phyloP scores from a whole-genome alignment of 495 filamentous ascomycete genomes.

The Bacidia gigantensis region DNA sequence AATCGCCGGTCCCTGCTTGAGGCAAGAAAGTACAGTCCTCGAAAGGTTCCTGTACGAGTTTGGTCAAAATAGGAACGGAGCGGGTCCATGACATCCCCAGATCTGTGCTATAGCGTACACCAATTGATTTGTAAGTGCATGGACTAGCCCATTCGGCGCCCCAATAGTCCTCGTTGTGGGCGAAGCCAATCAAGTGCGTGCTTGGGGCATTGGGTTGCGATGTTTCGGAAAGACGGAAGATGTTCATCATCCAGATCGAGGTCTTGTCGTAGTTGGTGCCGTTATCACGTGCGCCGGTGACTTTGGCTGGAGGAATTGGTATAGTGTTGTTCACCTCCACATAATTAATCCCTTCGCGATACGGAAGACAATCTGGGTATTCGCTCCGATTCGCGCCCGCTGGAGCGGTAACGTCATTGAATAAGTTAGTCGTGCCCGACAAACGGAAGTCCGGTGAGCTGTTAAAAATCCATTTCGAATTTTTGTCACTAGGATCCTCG shows the following conservation, averaged over 20 bases:
- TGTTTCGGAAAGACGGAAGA: not conserved
- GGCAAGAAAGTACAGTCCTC: not conserved
- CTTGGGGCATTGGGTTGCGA: not conserved
- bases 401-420: not conserved
- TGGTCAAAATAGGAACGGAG: not conserved
- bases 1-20: not conserved
- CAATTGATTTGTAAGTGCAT: not conserved
- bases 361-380: not conserved
- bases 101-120: not conserved
- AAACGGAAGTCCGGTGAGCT: not conserved
- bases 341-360: not conserved
- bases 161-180: slow-evolving; percentile 1
- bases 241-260: not conserved
- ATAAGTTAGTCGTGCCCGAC: not conserved
- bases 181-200: not conserved
- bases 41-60: not conserved
- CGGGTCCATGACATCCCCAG: not conserved
- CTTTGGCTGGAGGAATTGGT: not conserved
- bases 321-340: not conserved
- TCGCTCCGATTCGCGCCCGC: not conserved
- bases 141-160: not conserved
- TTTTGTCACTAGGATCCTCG: not conserved
- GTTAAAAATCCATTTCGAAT: not conserved
- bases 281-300: not conserved
- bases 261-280: not conserved